Conservation (phyloP, 345 rosid genomes). For the Viola odorata region DNA sequence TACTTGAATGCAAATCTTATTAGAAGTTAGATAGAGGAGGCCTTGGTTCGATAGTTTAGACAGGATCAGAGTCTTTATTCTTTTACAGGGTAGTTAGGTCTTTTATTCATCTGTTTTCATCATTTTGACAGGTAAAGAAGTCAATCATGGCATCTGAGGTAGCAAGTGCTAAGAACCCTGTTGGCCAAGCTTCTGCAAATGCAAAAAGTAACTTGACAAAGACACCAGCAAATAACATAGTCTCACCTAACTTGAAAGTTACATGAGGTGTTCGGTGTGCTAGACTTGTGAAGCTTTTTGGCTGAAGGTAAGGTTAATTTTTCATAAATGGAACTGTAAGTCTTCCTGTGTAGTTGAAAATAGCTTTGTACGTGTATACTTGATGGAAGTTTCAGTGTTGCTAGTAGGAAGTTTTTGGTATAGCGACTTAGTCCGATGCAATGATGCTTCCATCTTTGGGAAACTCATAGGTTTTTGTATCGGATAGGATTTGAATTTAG, state of each 20-base stretch:
- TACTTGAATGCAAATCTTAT: not conserved
- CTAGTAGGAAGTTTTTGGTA: not conserved
- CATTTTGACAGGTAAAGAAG: conserved; percentile 58
- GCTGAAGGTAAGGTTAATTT: conserved; percentile 1
- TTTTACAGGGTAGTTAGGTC: conserved; percentile 2
- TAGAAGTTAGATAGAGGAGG: not conserved
- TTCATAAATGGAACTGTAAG: not conserved
- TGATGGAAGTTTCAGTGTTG: not conserved
- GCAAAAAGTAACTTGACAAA: conserved; percentile 56
- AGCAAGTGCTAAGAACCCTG: conserved; percentile 38
- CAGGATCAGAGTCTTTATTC: not conserved
- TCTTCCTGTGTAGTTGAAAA: no score
- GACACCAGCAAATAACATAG: conserved; percentile 48
- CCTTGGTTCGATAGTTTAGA: not conserved
- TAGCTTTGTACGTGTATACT: not conserved
- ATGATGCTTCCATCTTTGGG: no score
- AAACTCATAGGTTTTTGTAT: no score
- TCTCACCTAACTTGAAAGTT: conserved; percentile 49
- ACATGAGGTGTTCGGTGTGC: conserved; percentile 15
- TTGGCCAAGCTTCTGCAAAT: conserved; percentile 48
- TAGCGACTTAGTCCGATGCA: no score
- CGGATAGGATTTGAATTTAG: no score
- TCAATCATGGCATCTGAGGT: conserved; percentile 50
- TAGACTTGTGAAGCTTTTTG: not conserved
- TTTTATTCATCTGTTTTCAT: not conserved